Evolutionary conservation across 169 alveolate genomes (phyloP), one percentile per base, ranked within the genome.

Genomic region (Plasmodium billcollinsi): DNA sequence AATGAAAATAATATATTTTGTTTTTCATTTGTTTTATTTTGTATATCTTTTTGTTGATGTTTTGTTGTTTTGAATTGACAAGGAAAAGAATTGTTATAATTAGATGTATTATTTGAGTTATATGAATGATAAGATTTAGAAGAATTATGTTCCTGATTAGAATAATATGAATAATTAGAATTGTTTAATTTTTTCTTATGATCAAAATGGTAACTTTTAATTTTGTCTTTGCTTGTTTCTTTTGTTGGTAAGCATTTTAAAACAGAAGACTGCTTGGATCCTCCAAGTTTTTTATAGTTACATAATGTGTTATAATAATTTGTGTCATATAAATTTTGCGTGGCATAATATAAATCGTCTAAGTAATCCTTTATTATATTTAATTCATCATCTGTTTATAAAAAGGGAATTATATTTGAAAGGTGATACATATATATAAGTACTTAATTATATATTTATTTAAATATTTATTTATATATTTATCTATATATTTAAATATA

Each of bases 231-330:
- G 12, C 52, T 50, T 39, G 63, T 58, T 76, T 14, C 18, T 20
- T 15, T 49, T 58, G 50, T 76, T 76, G 58, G 26, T 26, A 65
- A 43, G 24, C 78, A 76, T 12, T 58, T 69, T 43, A 65, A 58
- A 39, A 76, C 33, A 6, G 76, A 26, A 21, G 49, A 9, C 14
- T 65, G 71, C n/a, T 50, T 63, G 8, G 5, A 29, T 7, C 33
- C 70, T 12, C 49, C 45, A 14, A 69, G 3, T 18, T 54, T 20
- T 49, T 69, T 29, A 65, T 11, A 56, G 50, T 15, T 76, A 9
- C 52, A 66, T 39, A 76, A 33, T 20, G 74, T 76, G 56, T 69
- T 52, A 45, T 76, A 70, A 54, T 76, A 76, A 65, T 76, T 76
- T 50, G 69, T 56, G 15, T 76, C 65, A 26, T 66, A 59, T 47